Base-by-base conservation (phyloP, 805 yeast species). In the Saccharomycopsis oosterbeekiorum region DNA sequence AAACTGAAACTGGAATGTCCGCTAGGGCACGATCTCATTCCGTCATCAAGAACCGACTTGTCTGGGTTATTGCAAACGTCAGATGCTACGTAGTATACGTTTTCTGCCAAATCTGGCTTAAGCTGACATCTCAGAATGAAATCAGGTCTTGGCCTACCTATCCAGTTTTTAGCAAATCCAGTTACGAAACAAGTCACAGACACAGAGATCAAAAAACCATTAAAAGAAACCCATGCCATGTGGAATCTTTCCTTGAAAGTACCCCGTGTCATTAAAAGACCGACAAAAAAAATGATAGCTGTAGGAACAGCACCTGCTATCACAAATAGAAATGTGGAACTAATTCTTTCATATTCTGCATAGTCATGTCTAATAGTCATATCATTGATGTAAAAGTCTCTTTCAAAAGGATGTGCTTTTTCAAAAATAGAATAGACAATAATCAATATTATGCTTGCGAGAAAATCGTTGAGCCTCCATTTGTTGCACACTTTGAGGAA, bases 141-240 rank as follows among this genome's bases (percentile, higher is more conserved):
- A 73, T 93, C 99, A 0, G 99, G 99, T 63, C 99, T 78, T 65
- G 86, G 89, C 70, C 97, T 80, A 4, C 97, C 98, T 60, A 93
- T 83, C 83, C 88, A 84, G 69, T 86, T 84, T 75, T 93, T 93
- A 63, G 89, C 70, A n/a, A 85, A 76, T 68, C 89, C 90, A 1
- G 96, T 89, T 57, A 87, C 68, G 36, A 86, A 75, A 51, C 83
- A 78, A 34, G 88, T 83, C 14, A 84, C 73, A 24, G 83, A 77
- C 60, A 87, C 75, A 0, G 91, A 78, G 1, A 89, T 72, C 9
- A 76, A 70, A 36, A 89, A 76, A 0, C 97, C 97, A 26, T 91
- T 65, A 0, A 85, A 64, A 0, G 96, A 84, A 1, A 80, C 69
- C 65, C 81, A 70, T 1, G 77, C 68, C 17, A 84, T 75, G 34